Conservation (phyloP, 345 rosid species). For the Nasturtium officinale region DNA sequence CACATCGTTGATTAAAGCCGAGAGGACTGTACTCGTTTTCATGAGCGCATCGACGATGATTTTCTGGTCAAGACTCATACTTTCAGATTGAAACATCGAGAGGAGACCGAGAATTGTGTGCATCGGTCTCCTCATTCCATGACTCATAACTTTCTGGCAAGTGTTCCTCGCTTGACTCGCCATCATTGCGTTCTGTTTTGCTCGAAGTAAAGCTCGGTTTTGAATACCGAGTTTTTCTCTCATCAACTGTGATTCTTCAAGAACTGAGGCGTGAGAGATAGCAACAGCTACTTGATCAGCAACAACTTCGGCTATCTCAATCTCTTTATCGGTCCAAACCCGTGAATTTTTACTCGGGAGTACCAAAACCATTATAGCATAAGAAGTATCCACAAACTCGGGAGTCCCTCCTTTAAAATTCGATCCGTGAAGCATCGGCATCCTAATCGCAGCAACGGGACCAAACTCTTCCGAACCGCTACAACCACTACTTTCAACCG, state of each 20-base stretch:
- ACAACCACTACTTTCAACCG: constrained; percentile 60
- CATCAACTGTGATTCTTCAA: constrained; percentile 90
- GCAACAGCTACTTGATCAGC: constrained; percentile 99
- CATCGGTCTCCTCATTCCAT: constrained; percentile 96
- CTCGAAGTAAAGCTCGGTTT: constrained; percentile 76
- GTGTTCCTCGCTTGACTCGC: constrained; percentile 89
- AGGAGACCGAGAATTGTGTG: constrained; percentile 88
- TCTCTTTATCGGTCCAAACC: constrained; percentile 66
- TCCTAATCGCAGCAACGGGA: constrained; percentile 81
- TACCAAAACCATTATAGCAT: constrained; percentile 84
- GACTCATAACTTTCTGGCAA: constrained; percentile 95
- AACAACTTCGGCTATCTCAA: constrained; percentile 91
- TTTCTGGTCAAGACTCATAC: constrained; percentile 63
- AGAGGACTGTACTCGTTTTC: constrained; percentile 72
- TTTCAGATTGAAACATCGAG: constrained; percentile 69
- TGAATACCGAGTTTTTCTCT: constrained; percentile 78
- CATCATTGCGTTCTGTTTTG: constrained; percentile 87
- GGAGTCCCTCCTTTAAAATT: constrained; percentile 98
- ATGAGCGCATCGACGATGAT: constrained; percentile 67
- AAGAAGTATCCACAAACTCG: constrained; percentile 64
- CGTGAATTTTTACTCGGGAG: constrained; percentile 59
- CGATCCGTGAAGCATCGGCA: constrained; percentile 86
- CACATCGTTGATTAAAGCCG: constrained; percentile 75
- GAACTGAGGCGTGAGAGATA: constrained; percentile 92
- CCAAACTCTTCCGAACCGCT: constrained; percentile 58